A percentile compares a stretch with the other conserved stretches of the same genome.
Conservation (phyloP, 2,329 filamentous ascomycete genomes). For the Alternaria ethzedia region DNA sequence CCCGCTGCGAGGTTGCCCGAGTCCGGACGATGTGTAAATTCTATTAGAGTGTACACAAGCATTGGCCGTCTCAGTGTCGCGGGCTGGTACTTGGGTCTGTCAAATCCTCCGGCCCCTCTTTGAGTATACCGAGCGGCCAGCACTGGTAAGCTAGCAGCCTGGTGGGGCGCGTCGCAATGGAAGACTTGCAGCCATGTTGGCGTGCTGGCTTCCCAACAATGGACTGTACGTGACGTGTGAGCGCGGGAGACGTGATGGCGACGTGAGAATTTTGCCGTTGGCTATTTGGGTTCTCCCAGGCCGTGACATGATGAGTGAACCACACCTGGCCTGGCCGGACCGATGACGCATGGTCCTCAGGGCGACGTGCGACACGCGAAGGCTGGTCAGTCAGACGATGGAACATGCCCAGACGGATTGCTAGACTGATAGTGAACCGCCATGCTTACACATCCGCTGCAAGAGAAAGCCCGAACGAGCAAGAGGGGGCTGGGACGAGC, state of each 20-base stretch:
- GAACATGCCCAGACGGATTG: neutral
- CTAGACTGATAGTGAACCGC: neutral
- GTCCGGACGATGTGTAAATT: slow-evolving; percentile 23
- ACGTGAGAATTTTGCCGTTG: slow-evolving; percentile 17
- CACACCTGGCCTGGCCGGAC: neutral
- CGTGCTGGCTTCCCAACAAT: neutral
- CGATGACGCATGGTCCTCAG: neutral
- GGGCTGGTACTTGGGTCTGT: slow-evolving; percentile 14
- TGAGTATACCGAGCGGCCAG: slow-evolving; percentile 9
- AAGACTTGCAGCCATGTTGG: neutral
- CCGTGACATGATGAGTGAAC: slow-evolving; percentile 1
- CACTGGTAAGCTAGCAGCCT: slow-evolving; percentile 23
- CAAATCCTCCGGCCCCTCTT: slow-evolving; percentile 27
- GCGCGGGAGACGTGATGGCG: neutral
- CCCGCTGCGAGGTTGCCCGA: slow-evolving; percentile 30
- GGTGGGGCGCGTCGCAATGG: slow-evolving; percentile 10
- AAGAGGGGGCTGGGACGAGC: neutral
- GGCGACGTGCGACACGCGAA: neutral
- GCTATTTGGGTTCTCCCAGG: slow-evolving; percentile 3
- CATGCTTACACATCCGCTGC: slow-evolving; percentile 2
- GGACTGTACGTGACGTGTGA: neutral
- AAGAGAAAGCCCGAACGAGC: neutral
- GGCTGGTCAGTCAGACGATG: neutral
- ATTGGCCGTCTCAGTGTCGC: slow-evolving; percentile 20
- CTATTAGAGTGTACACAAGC: slow-evolving; percentile 21